Conservation (phyloP, 495 filamentous ascomycete species). For the Bombardia bombarda region DNA sequence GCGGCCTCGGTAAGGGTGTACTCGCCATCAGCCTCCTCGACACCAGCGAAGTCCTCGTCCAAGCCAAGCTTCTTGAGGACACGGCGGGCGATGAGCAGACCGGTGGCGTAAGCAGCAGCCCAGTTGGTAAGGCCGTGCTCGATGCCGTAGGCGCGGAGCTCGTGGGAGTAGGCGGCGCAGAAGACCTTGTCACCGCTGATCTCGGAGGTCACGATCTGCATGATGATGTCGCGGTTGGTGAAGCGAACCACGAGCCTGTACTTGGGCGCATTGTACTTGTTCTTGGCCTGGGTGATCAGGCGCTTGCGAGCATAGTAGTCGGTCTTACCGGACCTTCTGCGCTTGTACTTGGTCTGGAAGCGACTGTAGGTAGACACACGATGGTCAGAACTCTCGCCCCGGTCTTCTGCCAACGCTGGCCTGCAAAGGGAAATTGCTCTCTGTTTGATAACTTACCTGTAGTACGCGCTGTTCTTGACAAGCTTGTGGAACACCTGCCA, state of each 20-base stretch:
- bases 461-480: constrained; percentile 96
- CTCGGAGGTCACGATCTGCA: constrained; percentile 94
- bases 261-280: constrained; percentile 99
- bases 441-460: constrained; percentile 56
- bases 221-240: constrained; percentile 99
- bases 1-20: constrained; percentile 86
- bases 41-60: constrained; percentile 82
- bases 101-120: constrained; percentile 94
- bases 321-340: constrained; percentile 93
- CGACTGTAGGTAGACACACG: constrained; percentile 60
- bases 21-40: constrained; percentile 93
- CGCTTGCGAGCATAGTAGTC: constrained; percentile 99
- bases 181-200: constrained; percentile 97
- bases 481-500: constrained; percentile 85
- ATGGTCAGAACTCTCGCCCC: constrained; percentile 7
- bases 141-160: constrained; percentile 94
- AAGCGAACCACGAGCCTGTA: constrained; percentile 99
- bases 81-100: constrained; percentile 93
- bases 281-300: constrained; percentile 99
- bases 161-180: constrained; percentile 87
- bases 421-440: neutral
- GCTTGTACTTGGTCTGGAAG: constrained; percentile 99
- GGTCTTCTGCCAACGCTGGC: neutral
- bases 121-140: constrained; percentile 99
- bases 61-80: constrained; percentile 93